Evolutionary conservation across 1,284 basidiomycete species (phyloP).

Genomic region (Coniophora puteana): DNA sequence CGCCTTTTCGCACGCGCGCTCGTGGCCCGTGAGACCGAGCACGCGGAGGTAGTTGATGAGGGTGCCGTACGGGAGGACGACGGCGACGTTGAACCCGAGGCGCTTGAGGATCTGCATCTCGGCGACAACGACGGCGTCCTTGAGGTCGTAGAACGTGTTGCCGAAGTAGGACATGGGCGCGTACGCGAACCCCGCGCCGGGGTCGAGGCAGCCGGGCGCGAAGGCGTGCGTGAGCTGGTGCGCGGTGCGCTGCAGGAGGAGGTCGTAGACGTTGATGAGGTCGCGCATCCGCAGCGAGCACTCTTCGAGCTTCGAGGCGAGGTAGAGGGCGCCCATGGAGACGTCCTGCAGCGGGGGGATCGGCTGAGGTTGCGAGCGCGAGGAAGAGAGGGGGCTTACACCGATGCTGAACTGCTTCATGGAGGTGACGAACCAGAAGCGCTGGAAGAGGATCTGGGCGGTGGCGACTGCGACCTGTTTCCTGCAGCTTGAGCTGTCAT

Average conservation of each 20-base stretch:
- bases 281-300: conserved; percentile 89
- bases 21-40: conserved; percentile 72
- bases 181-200: conserved; percentile 56
- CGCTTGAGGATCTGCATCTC: conserved; percentile 99
- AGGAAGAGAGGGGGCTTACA: conserved; percentile 43
- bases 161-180: conserved; percentile 85
- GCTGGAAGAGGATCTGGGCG: conserved; percentile 93
- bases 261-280: conserved; percentile 92
- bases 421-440: conserved; percentile 96
- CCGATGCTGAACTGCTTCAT: conserved; percentile 91
- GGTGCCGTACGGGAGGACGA: conserved; percentile 90
- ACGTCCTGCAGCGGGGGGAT: conserved; percentile 62
- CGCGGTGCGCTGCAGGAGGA: conserved; percentile 65
- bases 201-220: conserved; percentile 17
- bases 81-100: conserved; percentile 84
- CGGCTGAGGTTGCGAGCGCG: background rate
- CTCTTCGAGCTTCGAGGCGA: conserved; percentile 96
- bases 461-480: conserved; percentile 97
- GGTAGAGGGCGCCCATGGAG: conserved; percentile 89
- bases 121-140: conserved; percentile 87
- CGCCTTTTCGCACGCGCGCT: conserved; percentile 70
- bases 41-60: conserved; percentile 94
- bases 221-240: conserved; percentile 33
- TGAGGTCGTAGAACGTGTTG: conserved; percentile 80
- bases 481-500: conserved; percentile 37